Conservation (phyloP, 2,329 filamentous ascomycete genomes). For the Xylaria sp. region DNA sequence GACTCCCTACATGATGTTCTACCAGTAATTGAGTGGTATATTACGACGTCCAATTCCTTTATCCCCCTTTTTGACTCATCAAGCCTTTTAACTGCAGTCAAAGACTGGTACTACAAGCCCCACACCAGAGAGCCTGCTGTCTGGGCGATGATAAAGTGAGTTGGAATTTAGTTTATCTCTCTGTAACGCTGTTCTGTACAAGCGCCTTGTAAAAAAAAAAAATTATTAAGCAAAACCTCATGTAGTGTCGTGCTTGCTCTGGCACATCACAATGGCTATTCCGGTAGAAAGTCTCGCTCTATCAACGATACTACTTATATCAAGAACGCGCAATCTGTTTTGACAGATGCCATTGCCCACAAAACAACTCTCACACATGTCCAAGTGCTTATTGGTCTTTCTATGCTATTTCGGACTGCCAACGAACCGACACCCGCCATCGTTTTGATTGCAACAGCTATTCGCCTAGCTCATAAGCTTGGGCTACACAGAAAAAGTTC, state of each 20-base stretch:
- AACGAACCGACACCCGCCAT: slow-evolving; percentile 39
- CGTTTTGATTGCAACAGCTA: slow-evolving; percentile 40
- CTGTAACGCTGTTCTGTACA: neutral
- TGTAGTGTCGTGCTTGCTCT: slow-evolving; percentile 50
- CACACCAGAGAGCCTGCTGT: slow-evolving; percentile 40
- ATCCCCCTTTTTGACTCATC: slow-evolving; percentile 50
- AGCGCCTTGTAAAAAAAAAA: neutral
- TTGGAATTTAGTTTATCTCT: neutral
- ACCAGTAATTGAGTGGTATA: slow-evolving; percentile 50
- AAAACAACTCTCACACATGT: slow-evolving; percentile 40
- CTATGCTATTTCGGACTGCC: slow-evolving; percentile 39
- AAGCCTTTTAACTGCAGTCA: slow-evolving; percentile 48
- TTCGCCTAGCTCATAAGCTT: slow-evolving; percentile 42
- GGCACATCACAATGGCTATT: slow-evolving; percentile 43
- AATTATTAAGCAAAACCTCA: neutral
- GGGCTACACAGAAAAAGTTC: slow-evolving; percentile 31
- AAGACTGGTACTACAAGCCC: slow-evolving; percentile 48
- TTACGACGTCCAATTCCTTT: slow-evolving; percentile 47
- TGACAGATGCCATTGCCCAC: slow-evolving; percentile 40
- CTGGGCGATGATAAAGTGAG: slow-evolving; percentile 51
- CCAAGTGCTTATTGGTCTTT: slow-evolving; percentile 43
- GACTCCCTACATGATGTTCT: slow-evolving; percentile 48
- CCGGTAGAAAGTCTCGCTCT: slow-evolving; percentile 32
- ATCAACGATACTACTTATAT: slow-evolving; percentile 43
- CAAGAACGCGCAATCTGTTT: slow-evolving; percentile 49